Percentiles rank a stretch among this genome's conserved stretches.
These are phyloP conservation scores for Acaromyces ingoldii DNA, from an alignment of 1,284 basidiomycete species.

Conservation along the genomic window DNA sequence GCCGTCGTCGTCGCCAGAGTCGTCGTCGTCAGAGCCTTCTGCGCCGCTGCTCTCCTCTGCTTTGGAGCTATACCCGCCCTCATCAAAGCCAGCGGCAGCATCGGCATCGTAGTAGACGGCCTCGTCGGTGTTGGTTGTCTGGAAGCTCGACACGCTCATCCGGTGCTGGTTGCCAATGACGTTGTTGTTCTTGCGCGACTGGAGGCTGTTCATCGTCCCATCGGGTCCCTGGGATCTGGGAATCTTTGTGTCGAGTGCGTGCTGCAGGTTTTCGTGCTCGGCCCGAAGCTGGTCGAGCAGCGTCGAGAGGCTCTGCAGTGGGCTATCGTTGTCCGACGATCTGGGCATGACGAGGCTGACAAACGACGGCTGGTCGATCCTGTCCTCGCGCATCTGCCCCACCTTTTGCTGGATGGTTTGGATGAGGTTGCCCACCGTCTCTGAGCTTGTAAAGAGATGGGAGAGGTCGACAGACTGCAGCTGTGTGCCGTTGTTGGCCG, in stretches of 20 bases:
- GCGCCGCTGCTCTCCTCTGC: slow-evolving; percentile 27
- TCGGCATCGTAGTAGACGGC: slow-evolving; percentile 45
- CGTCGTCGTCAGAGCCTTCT: slow-evolving; percentile 27
- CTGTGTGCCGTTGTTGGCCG: slow-evolving; percentile 25
- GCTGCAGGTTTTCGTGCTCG: slow-evolving; percentile 35
- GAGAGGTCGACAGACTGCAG: slow-evolving; percentile 31
- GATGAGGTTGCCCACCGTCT: slow-evolving; percentile 31
- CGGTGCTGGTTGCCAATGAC: slow-evolving; percentile 13
- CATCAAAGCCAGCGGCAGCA: slow-evolving; percentile 17
- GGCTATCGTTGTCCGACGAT: slow-evolving; percentile 12
- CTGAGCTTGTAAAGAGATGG: slow-evolving; percentile 27
- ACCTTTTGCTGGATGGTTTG: slow-evolving; percentile 17
- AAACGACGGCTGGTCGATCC: not conserved
- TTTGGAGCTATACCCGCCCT: slow-evolving; percentile 15
- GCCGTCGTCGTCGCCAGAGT: slow-evolving; percentile 28
- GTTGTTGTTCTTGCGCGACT: slow-evolving; percentile 8
- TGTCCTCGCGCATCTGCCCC: not conserved
- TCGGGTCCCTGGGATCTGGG: slow-evolving; percentile 17
- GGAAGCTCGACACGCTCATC: slow-evolving; percentile 28
- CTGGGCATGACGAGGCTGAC: not conserved
- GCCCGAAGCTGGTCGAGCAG: slow-evolving; percentile 25
- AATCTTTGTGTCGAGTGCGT: slow-evolving; percentile 30
- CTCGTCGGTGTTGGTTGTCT: slow-evolving; percentile 33
- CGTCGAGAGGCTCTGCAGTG: slow-evolving; percentile 18
- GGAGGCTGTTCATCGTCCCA: slow-evolving; percentile 32